Evolutionary conservation across 1,139 yeast species (phyloP).

Genomic region (Geotrichum histeridarum): DNA sequence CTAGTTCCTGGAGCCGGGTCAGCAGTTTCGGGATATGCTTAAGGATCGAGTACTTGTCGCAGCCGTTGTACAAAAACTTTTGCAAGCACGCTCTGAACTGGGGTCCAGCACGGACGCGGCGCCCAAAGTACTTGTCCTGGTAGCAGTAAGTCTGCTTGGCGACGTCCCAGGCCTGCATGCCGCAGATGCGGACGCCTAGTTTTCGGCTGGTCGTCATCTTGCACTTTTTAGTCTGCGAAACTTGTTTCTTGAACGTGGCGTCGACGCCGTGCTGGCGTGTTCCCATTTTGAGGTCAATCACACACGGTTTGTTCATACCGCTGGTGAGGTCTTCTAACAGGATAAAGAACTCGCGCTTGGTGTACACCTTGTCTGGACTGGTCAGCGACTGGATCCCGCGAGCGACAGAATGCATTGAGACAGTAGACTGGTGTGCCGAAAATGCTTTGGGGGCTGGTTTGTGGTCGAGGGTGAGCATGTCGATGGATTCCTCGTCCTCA

Average conservation of each 20-base stretch:
- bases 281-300: conserved; percentile 94
- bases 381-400: conserved; percentile 26
- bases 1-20: conserved; percentile 54
- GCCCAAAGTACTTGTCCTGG: conserved; percentile 88
- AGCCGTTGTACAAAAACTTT: conserved; percentile 76
- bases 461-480: conserved; percentile 1
- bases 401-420: conserved; percentile 25
- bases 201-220: conserved; percentile 69
- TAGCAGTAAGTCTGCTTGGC: conserved; percentile 48
- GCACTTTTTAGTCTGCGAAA: conserved; percentile 80
- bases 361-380: conserved; percentile 25
- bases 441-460: neutral
- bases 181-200: conserved; percentile 91
- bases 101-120: conserved; percentile 63
- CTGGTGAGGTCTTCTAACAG: conserved; percentile 87
- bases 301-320: conserved; percentile 81
- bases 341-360: conserved; percentile 70
- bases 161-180: conserved; percentile 80
- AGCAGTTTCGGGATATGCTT: conserved; percentile 65
- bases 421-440: neutral
- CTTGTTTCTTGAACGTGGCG: conserved; percentile 68
- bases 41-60: conserved; percentile 51
- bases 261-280: conserved; percentile 97
- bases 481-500: conserved; percentile 9
- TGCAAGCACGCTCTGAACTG: conserved; percentile 71